These are phyloP conservation scores for Pythium apleroticum DNA, from an alignment of 352 stramenopile genomes.

Conservation along the genomic window DNA sequence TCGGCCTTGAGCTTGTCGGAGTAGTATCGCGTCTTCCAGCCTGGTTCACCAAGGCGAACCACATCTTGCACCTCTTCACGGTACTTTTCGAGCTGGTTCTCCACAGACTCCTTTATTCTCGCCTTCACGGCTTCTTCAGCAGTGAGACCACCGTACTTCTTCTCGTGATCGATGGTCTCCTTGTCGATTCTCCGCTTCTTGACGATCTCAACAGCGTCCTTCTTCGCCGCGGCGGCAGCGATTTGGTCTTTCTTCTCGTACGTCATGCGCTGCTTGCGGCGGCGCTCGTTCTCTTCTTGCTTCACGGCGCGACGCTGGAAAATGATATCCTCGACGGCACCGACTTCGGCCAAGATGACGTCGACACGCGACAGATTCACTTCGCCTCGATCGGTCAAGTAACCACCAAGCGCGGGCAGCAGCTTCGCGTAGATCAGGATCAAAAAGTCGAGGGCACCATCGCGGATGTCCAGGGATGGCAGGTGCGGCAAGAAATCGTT, in stretches of 20 bases:
- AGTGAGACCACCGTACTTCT: conserved; percentile 69
- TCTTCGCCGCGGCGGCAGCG: conserved; percentile 51
- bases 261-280: conserved; percentile 59
- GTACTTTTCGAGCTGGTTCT: conserved; percentile 80
- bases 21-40: conserved; percentile 96
- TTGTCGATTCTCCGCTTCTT: conserved; percentile 78
- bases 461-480: conserved; percentile 97
- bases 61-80: conserved; percentile 90
- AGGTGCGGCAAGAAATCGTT: conserved; percentile 99
- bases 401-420: conserved; percentile 86
- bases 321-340: conserved; percentile 95
- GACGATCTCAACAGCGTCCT: conserved; percentile 74
- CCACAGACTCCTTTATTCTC: conserved; percentile 77
- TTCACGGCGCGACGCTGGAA: conserved; percentile 88
- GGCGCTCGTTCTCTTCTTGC: conserved; percentile 79
- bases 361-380: conserved; percentile 95
- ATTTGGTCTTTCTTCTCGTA: conserved; percentile 79
- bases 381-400: conserved; percentile 94
- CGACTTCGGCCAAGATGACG: conserved; percentile 96
- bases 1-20: conserved; percentile 84
- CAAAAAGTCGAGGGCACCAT: conserved; percentile 97
- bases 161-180: conserved; percentile 57
- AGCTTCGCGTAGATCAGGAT: conserved; percentile 96
- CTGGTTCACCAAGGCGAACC: conserved; percentile 93
- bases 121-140: conserved; percentile 72